A percentile compares a stretch with the other conserved stretches of the same genome.
Evolutionary conservation across 805 yeast genomes (phyloP).

Genomic region (Candida silvatica): DNA sequence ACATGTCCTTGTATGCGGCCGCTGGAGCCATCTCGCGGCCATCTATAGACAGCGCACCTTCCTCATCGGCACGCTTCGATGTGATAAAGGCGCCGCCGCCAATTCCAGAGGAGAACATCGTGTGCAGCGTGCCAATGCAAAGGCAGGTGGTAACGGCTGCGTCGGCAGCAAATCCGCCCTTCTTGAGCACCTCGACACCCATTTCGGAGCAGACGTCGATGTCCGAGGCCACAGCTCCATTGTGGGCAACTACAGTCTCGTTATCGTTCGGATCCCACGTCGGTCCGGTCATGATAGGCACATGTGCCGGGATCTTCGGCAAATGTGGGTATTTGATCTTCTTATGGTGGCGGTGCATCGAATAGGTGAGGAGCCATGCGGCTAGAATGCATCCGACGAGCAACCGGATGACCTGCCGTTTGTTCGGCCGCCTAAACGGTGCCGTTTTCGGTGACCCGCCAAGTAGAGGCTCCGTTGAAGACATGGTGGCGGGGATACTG

Average conservation of each 20-base stretch:
- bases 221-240: slow-evolving; percentile 65
- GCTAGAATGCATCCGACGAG: too few species aligned
- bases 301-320: slow-evolving; percentile 20
- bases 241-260: slow-evolving; percentile 29
- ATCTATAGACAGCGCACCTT: slow-evolving; percentile 57
- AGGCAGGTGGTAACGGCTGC: slow-evolving; percentile 85
- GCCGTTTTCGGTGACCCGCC: too few species aligned
- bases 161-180: slow-evolving; percentile 83
- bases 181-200: slow-evolving; percentile 46
- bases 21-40: slow-evolving; percentile 87
- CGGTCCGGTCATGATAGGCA: slow-evolving; percentile 27
- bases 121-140: slow-evolving; percentile 78
- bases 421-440: too few species aligned
- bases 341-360: not conserved
- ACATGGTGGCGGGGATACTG: too few species aligned
- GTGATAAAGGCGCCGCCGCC: slow-evolving; percentile 89
- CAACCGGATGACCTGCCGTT: too few species aligned
- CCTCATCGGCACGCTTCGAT: slow-evolving; percentile 29
- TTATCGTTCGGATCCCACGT: slow-evolving; percentile 33
- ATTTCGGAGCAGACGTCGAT: slow-evolving; percentile 52
- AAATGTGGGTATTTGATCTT: slow-evolving; percentile 7
- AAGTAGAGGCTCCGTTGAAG: too few species aligned
- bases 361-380: not conserved
- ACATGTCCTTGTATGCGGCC: slow-evolving; percentile 59
- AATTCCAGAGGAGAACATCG: slow-evolving; percentile 84